Base-by-base conservation (phyloP, 176 grass and related monocot genomes). In the Aegilops speltoides region DNA sequence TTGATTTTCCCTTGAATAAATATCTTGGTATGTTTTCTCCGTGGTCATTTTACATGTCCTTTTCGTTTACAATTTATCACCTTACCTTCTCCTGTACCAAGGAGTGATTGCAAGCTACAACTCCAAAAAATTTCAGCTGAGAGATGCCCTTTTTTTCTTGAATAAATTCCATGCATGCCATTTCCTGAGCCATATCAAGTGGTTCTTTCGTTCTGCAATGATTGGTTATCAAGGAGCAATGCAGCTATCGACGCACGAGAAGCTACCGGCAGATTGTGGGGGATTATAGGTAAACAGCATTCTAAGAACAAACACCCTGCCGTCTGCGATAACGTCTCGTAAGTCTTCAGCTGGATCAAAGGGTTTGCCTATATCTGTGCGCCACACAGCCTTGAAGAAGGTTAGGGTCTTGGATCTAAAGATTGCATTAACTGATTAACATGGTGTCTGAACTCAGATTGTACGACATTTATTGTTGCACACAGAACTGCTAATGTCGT, bases 231-330 rank as follows among this genome's bases (percentile, higher is more conserved):
- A 74, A 74, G 15, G 40, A 48, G 20, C 23, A 17, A 48, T 75
- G 40, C 72, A 48, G 7, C 40, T 48, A 13, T 19, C 41, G 14
- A 50, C 14, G 3, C 41, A 50, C 24, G 14, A 75, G 72, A 75
- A 50, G 41, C 72, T 75, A 50, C 72, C 23, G 24, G 41, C 41
- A 75, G 72, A 75, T 50, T 75, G 23, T 29, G 7, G 72, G 41
- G 69, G 0, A 0, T 23, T 74, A 40, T 48, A 17, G 41, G 72
- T 19, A 75, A 75, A 6, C 50, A 19, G 38, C 40, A 45, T 45
- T 45, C 38, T 25, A 73, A 45, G 70, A 73, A 73, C 24, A 38
- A 73, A 73, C 41, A 73, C 70, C 37, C 70, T 73, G 38, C n/a
- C 22, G 9, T 73, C 71, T 73, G 38, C 40, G 3, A 73, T 73